Percentiles rank a stretch among this genome's conserved stretches.
Evolutionary conservation across 2,329 filamentous ascomycete species (phyloP).

Genomic region (Aaosphaeria pasadenensis): DNA sequence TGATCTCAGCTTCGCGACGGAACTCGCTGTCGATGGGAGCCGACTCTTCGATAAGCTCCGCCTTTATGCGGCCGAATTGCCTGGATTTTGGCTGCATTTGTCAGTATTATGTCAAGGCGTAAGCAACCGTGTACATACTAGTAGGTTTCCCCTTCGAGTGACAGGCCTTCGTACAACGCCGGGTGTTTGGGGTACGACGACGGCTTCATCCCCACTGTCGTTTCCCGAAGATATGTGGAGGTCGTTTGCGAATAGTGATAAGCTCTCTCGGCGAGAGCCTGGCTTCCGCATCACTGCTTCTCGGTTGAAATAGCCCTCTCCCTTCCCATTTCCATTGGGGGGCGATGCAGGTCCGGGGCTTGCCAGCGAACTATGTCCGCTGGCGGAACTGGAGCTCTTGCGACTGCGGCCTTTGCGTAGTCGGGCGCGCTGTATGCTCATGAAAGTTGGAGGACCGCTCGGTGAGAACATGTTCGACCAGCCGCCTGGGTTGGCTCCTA

Average conservation of each 20-base stretch:
- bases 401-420: conserved; percentile 58
- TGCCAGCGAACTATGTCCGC: conserved; percentile 65
- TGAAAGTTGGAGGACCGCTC: conserved; percentile 68
- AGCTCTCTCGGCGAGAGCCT: conserved; percentile 73
- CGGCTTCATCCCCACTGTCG: conserved; percentile 71
- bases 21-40: conserved; percentile 86
- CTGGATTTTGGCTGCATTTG: conserved; percentile 81
- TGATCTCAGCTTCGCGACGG: conserved; percentile 88
- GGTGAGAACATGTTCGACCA: conserved; percentile 66
- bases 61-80: conserved; percentile 88
- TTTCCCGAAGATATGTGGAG: conserved; percentile 76
- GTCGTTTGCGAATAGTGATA: conserved; percentile 87
- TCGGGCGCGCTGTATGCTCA: conserved; percentile 70
- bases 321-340: conserved; percentile 55
- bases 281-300: conserved; percentile 48
- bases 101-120: conserved; percentile 6
- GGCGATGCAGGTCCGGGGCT: conserved; percentile 75
- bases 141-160: conserved; percentile 80
- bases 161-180: conserved; percentile 81
- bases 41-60: conserved; percentile 82
- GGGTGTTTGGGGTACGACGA: conserved; percentile 52
- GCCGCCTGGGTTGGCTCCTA: conserved; percentile 52
- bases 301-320: conserved; percentile 54
- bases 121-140: conserved; percentile 56
- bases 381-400: conserved; percentile 68